Percentiles rank a stretch among this genome's conserved stretches.
Conservation (phyloP, 2,329 filamentous ascomycete genomes). For the Epichloe aotearoae region DNA sequence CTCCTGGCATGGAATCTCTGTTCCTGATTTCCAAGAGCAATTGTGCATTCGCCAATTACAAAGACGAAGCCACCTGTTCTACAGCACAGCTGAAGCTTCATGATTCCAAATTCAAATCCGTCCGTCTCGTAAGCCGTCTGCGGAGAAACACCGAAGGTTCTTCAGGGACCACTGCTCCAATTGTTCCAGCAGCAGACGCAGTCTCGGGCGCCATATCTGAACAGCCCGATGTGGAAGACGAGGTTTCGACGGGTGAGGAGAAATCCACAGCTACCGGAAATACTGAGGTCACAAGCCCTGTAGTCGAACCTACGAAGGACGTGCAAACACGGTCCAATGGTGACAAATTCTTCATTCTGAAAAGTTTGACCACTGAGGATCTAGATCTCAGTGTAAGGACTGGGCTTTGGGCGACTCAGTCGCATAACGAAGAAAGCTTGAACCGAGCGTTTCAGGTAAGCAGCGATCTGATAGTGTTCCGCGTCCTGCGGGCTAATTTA, state of each 20-base stretch:
- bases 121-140: constrained; percentile 73
- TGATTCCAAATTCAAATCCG: constrained; percentile 78
- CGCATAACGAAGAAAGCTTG: constrained; percentile 75
- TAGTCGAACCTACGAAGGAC: background rate
- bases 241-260: background rate
- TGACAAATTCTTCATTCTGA: constrained; percentile 66
- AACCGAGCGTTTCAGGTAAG: constrained; percentile 72
- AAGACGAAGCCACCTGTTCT: constrained; percentile 61
- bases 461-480: background rate
- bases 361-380: constrained; percentile 84
- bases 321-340: background rate
- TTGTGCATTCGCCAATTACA: constrained; percentile 93
- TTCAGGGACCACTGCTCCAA: constrained; percentile 37
- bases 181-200: constrained; percentile 34
- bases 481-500: background rate
- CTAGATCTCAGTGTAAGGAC: constrained; percentile 78
- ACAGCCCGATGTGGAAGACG: background rate
- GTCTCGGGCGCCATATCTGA: constrained; percentile 1
- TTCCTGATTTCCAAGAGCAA: constrained; percentile 96
- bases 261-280: constrained; percentile 5
- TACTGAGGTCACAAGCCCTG: background rate
- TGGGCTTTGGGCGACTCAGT: constrained; percentile 86
- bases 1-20: constrained; percentile 68
- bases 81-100: constrained; percentile 74
- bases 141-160: constrained; percentile 42